Percentiles rank a stretch among this genome's conserved stretches.
phyloP scores from a whole-genome alignment of 768 basidiomycete genomes.

The Amanita molliuscula region DNA sequence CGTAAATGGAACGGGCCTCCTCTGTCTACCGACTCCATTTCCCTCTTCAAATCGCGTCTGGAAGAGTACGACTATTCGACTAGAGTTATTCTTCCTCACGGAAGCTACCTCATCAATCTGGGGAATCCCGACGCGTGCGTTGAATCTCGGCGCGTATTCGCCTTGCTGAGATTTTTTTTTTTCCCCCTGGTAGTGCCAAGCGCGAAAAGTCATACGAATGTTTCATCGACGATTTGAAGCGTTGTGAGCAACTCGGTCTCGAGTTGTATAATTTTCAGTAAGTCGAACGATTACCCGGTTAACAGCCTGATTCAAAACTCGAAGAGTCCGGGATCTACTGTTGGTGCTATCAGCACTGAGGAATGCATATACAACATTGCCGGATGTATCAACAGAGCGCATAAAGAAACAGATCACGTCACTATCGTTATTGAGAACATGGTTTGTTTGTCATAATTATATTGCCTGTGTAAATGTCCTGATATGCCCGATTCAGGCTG shows the following conservation, averaged over 20 bases:
- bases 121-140: conserved; percentile 70
- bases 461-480: neutral
- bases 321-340: conserved; percentile 68
- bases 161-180: neutral
- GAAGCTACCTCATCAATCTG: conserved; percentile 78
- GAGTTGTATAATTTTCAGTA: conserved; percentile 80
- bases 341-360: conserved; percentile 52
- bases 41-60: conserved; percentile 52
- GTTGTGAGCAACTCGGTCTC: conserved; percentile 71
- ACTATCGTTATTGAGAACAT: conserved; percentile 76
- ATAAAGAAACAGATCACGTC: conserved; percentile 44
- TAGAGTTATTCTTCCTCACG: conserved; percentile 67
- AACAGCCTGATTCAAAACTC: neutral
- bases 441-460: conserved; percentile 32
- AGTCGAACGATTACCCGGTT: conserved; percentile 17
- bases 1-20: conserved; percentile 67
- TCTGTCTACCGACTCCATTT: conserved; percentile 40
- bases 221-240: conserved; percentile 72
- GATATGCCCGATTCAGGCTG: conserved; percentile 39
- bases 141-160: neutral
- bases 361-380: conserved; percentile 59
- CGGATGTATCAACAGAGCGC: conserved; percentile 64
- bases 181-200: conserved; percentile 36
- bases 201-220: conserved; percentile 66
- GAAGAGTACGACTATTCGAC: conserved; percentile 48